phyloP scores from a whole-genome alignment of 768 basidiomycete genomes.

The Lyophyllum atratum region DNA sequence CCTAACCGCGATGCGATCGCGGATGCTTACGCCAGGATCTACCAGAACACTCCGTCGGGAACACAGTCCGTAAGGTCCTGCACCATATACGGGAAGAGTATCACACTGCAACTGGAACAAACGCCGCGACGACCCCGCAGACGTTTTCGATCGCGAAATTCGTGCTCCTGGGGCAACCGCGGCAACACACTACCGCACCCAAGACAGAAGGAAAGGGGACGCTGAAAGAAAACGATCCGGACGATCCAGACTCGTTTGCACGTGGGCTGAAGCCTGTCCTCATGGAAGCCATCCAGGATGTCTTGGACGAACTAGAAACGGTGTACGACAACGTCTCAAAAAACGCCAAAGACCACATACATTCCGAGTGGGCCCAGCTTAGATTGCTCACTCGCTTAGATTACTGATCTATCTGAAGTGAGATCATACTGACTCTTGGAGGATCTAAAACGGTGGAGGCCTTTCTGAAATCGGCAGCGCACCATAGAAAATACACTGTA shows the following conservation, averaged over 20 bases:
- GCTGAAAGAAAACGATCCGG: conserved; percentile 67
- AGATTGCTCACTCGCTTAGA: background rate
- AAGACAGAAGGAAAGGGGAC: conserved; percentile 57
- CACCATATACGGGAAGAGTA: conserved; percentile 97
- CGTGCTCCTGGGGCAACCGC: conserved; percentile 77
- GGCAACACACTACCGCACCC: conserved; percentile 42
- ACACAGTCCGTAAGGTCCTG: conserved; percentile 89
- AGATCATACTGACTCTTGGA: conserved; percentile 94
- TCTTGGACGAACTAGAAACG: conserved; percentile 93
- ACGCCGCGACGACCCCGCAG: conserved; percentile 34
- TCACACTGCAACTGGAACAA: conserved; percentile 67
- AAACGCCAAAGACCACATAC: conserved; percentile 94
- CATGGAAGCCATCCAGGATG: conserved; percentile 96
- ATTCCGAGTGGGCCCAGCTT: conserved; percentile 79
- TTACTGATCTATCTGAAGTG: conserved; percentile 39
- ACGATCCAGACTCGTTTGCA: conserved; percentile 81
- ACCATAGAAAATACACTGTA: conserved; percentile 90
- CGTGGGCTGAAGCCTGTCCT: conserved; percentile 85
- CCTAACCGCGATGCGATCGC: background rate
- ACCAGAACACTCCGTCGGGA: conserved; percentile 91
- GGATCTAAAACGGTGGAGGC: conserved; percentile 92
- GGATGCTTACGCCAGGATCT: conserved; percentile 3
- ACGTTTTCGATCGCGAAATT: conserved; percentile 81
- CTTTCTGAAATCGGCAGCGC: conserved; percentile 89
- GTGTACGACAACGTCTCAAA: conserved; percentile 95